Base-by-base conservation (phyloP, 1,139 yeast species). In the Suhomyces bokatorum region DNA sequence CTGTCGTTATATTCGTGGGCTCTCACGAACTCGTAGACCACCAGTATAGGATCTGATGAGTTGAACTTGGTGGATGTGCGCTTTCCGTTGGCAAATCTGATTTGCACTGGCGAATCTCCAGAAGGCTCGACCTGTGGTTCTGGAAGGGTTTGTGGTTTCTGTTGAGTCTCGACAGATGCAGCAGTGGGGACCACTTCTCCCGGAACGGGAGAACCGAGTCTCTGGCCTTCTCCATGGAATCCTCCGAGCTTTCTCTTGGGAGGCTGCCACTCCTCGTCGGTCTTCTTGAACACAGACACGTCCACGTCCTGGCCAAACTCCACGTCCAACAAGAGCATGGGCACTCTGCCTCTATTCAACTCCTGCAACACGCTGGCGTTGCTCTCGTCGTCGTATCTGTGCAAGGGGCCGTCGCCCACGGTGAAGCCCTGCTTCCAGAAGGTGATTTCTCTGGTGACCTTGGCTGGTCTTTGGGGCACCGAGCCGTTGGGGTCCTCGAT, bases 371-470 rank as follows among this genome's bases (percentile, higher is more conserved):
- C 85, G 40, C 76, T 78, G 41, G 84, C 82, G 61, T 93, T 93
- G 20, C 78, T 81, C 7, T 97, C 97, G 63, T 93, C 98, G 58
- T 93, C 97, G 61, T 90, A 93, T 47, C 95, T 75, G 64, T 80
- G 85, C 48, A 93, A 74, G 16, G 81, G 81, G 2, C 98, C 97
- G 42, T 90, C 96, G 16, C 93, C 98, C 27, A 93, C 91, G 45
- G 90, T 88, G 67, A 95, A 93, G 2, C 99, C 99, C 60, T 93
- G 95, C 56, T 83, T 84, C 99, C 99, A 93, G 63, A 93, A 93
- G 0, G 96, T 89, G 51, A 95, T 85, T 42, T 85, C 85, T 58
- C 95, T 75, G 14, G 77, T 75, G 7, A 83, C 95, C 47, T 78
- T 80, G 31, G 69, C 69, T 3, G 78, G 75, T 42, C 66, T 70